Percentiles rank a stretch among this genome's conserved stretches.
Conservation (phyloP, 2,329 filamentous ascomycete species). For the Cordyceps pruinosa region DNA sequence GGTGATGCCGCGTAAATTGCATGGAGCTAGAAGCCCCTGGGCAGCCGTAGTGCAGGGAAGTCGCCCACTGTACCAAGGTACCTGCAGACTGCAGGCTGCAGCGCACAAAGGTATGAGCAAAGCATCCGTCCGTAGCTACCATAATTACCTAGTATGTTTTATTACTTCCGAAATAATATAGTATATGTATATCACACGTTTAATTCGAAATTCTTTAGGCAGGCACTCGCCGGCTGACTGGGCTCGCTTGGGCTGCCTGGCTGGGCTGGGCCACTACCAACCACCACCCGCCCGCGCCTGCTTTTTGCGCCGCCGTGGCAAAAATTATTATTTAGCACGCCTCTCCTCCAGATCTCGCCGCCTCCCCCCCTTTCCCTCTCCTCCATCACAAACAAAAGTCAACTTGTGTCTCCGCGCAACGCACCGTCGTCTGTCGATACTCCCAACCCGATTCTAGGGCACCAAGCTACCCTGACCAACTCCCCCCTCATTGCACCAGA, state of each 20-base stretch:
- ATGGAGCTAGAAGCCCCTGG: neutral
- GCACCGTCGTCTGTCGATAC: conserved; percentile 39
- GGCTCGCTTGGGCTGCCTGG: too few species aligned
- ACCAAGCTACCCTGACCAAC: conserved; percentile 75
- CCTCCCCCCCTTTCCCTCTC: conserved; percentile 25
- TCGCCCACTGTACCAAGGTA: too few species aligned
- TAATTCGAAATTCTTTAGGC: too few species aligned
- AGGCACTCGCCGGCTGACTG: neutral
- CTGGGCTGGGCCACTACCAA: neutral
- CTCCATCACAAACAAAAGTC: conserved; percentile 38
- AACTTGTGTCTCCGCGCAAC: conserved; percentile 42
- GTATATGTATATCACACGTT: too few species aligned
- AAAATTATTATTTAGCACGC: conserved; percentile 40
- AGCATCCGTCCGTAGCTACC: too few species aligned
- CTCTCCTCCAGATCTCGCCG: conserved; percentile 19
- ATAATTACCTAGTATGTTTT: too few species aligned
- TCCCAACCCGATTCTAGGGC: conserved; percentile 61
- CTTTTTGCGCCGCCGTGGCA: conserved; percentile 14
- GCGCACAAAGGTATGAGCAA: too few species aligned
- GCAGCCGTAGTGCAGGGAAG: neutral
- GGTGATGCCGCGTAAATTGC: neutral
- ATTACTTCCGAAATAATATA: too few species aligned
- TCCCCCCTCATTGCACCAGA: conserved; percentile 61
- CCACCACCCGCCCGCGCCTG: neutral
- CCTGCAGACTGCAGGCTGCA: too few species aligned